These are phyloP conservation scores for Juglanconis oblonga DNA, from an alignment of 2,329 filamentous ascomycete genomes.

Conservation along the genomic window DNA sequence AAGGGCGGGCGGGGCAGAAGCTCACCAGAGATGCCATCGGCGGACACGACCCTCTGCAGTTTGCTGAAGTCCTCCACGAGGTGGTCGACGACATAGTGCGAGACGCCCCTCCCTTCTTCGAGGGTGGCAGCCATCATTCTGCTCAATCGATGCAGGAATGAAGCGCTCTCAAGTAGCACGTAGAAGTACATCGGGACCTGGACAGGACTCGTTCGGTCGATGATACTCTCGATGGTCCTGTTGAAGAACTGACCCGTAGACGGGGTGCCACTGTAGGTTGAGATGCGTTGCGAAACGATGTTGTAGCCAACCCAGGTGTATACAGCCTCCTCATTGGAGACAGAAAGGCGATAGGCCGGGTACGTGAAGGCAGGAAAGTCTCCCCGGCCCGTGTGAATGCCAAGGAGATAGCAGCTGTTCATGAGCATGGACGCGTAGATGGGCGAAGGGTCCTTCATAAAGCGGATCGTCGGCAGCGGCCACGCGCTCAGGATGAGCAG, in stretches of 20 bases:
- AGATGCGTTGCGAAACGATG: constrained; percentile 44
- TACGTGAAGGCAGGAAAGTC: constrained; percentile 47
- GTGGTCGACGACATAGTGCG: constrained; percentile 42
- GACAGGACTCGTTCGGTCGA: constrained; percentile 38
- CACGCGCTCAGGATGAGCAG: constrained; percentile 50
- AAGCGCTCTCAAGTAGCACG: constrained; percentile 47
- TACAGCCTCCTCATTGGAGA: constrained; percentile 50
- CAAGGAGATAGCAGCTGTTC: constrained; percentile 46
- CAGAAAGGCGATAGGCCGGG: constrained; percentile 38
- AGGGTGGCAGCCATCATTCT: constrained; percentile 46
- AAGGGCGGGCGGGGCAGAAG: background rate
- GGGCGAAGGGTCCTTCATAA: constrained; percentile 48
- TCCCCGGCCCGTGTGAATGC: constrained; percentile 52
- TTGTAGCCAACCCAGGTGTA: constrained; percentile 54
- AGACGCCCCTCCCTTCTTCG: constrained; percentile 43
- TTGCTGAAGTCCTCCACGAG: constrained; percentile 52
- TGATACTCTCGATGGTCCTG: constrained; percentile 44
- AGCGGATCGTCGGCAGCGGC: constrained; percentile 49
- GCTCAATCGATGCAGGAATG: constrained; percentile 48
- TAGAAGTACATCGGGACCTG: constrained; percentile 42
- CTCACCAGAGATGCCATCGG: constrained; percentile 42
- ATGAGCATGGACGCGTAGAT: constrained; percentile 45
- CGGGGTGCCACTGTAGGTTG: constrained; percentile 43
- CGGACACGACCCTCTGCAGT: constrained; percentile 43
- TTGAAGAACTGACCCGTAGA: constrained; percentile 45